phyloP scores from a whole-genome alignment of 495 filamentous ascomycete species.

The Xylaria venustula region DNA sequence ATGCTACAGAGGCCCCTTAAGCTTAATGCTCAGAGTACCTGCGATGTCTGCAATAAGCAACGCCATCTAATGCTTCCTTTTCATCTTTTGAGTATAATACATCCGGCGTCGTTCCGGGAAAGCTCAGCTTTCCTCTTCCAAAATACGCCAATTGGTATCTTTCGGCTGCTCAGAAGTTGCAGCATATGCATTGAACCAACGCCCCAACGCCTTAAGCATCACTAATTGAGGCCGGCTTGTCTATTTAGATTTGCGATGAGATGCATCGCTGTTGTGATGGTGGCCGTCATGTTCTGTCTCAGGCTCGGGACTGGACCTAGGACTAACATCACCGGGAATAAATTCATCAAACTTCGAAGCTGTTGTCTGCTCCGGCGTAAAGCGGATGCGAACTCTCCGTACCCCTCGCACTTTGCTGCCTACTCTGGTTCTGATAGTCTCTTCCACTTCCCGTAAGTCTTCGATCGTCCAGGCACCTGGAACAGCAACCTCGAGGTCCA shows the following conservation, averaged over 20 bases:
- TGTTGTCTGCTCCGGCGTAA: conserved; percentile 63
- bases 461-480: conserved; percentile 70
- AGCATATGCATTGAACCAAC: conserved; percentile 4
- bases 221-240: conserved; percentile 3
- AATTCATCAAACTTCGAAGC: conserved; percentile 73
- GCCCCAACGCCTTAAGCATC: conserved; percentile 22
- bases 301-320: conserved; percentile 64
- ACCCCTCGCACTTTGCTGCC: conserved; percentile 77
- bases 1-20: neutral
- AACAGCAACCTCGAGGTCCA: conserved; percentile 82
- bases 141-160: conserved; percentile 9
- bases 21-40: neutral
- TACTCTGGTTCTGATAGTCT: conserved; percentile 63
- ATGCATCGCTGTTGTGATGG: conserved; percentile 32
- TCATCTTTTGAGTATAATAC: conserved; percentile 14
- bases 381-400: conserved; percentile 75
- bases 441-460: conserved; percentile 66
- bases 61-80: conserved; percentile 14
- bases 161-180: neutral
- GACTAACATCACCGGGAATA: conserved; percentile 63
- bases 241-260: conserved; percentile 33
- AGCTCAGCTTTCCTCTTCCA: neutral
- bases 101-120: conserved; percentile 9
- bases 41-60: neutral
- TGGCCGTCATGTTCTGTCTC: conserved; percentile 43